phyloP scores from a whole-genome alignment of 2,329 filamentous ascomycete genomes.

The Talaromyces sp. region DNA sequence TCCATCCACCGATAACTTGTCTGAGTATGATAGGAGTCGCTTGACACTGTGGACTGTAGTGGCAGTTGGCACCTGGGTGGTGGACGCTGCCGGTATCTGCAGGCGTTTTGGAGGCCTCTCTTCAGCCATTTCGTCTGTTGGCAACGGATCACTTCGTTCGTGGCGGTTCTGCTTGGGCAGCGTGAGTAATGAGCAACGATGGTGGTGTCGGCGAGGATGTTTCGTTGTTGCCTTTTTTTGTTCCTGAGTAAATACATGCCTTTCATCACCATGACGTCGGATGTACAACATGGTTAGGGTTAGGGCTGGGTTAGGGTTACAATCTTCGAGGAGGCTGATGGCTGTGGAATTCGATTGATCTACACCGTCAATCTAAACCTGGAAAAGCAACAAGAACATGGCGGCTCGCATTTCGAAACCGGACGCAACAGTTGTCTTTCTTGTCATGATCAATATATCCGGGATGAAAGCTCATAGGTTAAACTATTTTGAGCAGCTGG shows the following conservation, averaged over 20 bases:
- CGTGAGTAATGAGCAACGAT: not conserved
- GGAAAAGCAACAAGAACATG: too few relatives aligned
- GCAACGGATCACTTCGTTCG: not conserved
- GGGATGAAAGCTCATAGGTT: not conserved
- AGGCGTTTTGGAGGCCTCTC: not conserved
- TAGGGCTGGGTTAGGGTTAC: not conserved
- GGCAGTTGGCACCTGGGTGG: constrained; percentile 22
- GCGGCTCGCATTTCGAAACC: too few relatives aligned
- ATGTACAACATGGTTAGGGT: not conserved
- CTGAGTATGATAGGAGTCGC: constrained; percentile 22
- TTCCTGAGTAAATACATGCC: not conserved
- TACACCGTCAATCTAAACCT: too few relatives aligned
- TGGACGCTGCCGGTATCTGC: constrained; percentile 19
- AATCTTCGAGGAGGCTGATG: not conserved
- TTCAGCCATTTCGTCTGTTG: constrained; percentile 7
- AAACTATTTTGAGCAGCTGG: too few relatives aligned
- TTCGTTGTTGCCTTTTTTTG: not conserved
- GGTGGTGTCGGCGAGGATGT: not conserved
- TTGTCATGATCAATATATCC: not conserved
- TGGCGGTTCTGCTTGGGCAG: not conserved
- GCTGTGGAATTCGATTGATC: too few relatives aligned
- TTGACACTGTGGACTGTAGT: constrained; percentile 14
- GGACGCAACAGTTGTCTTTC: too few relatives aligned
- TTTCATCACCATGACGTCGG: constrained; percentile 11
- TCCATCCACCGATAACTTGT: not conserved